Conservation (phyloP, 345 rosid genomes). For the Eucalyptus polybractea region DNA sequence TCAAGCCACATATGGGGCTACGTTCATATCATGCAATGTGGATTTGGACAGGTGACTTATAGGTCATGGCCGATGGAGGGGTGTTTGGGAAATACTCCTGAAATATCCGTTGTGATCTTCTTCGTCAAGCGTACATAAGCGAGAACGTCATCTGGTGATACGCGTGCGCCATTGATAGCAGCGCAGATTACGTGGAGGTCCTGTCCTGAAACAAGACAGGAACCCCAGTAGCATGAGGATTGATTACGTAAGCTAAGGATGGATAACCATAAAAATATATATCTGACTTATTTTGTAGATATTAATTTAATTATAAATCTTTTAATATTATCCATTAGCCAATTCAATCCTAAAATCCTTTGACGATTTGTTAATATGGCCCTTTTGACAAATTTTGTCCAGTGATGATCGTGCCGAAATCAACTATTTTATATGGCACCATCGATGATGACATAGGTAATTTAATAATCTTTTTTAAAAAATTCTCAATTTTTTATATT, state of each 20-base stretch:
- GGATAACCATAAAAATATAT: background rate
- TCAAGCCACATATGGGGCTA: background rate
- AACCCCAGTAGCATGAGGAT: background rate
- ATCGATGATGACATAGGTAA: accelerated
- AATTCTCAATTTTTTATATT: too few species aligned
- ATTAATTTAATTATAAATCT: too few species aligned
- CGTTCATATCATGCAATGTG: background rate
- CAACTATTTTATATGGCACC: accelerated
- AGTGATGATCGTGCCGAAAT: accelerated
- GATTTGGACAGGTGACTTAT: too few species aligned
- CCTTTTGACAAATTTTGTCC: accelerated
- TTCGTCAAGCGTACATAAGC: background rate
- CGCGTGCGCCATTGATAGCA: background rate
- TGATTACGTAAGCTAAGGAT: background rate
- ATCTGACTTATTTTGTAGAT: too few species aligned
- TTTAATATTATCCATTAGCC: too few species aligned
- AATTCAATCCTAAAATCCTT: background rate
- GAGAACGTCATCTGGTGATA: background rate
- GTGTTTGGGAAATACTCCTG: background rate
- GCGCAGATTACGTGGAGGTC: background rate
- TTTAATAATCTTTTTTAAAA: too few species aligned
- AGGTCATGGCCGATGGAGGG: background rate
- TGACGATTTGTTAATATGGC: too few species aligned
- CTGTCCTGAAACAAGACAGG: background rate
- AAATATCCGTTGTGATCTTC: background rate